Evolutionary conservation across 495 filamentous ascomycete genomes (phyloP), one percentile per base, ranked within the genome.

Genomic region (Xylaria acuta): DNA sequence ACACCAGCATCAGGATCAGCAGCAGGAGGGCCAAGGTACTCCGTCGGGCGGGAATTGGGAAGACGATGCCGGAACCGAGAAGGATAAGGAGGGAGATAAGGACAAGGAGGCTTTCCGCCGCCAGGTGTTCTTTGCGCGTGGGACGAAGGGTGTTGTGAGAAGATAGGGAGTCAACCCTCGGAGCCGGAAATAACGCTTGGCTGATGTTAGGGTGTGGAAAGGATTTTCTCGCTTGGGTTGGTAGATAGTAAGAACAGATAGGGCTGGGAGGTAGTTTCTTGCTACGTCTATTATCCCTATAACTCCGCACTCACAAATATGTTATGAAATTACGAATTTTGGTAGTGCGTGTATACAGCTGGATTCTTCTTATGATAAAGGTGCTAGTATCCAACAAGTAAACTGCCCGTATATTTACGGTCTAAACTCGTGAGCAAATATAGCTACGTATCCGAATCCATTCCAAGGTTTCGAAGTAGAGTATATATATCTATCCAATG

Each of bases 111-210:
- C 34, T 69, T 45, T 72, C 53, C 69, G 56, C 22, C 76, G 78
- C 63, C 45, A 77, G 34, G 67, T 81, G 6, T 80, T 81, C 70
- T 67, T 81, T 22, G 80, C 80, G 22, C 69, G 78, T 36, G 80
- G 80, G 38, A 75, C 75, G 65, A 81, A 81, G 60, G 70, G 34
- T 3, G 60, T 34, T 38, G 62, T 18, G 51, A 5, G 49, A n/a
- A 12, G 1, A 40, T 25, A 40, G 43, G 30, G 8, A 49, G 43
- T 38, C 7, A 14, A 30, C 2, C 5, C 11, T 54, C 4, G 9
- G 8, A 1, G 18, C 32, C 20, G 1, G 20, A 14, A 2, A 11
- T 12, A 18, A 8, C 22, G 30, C 25, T 30, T 14, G 3, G 8
- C 49, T 53, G 3, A 30, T 16, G 11, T 30, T 54, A 6, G 22